phyloP scores from a whole-genome alignment of 108 stramenopile genomes.

The Cyclotella sp. region DNA sequence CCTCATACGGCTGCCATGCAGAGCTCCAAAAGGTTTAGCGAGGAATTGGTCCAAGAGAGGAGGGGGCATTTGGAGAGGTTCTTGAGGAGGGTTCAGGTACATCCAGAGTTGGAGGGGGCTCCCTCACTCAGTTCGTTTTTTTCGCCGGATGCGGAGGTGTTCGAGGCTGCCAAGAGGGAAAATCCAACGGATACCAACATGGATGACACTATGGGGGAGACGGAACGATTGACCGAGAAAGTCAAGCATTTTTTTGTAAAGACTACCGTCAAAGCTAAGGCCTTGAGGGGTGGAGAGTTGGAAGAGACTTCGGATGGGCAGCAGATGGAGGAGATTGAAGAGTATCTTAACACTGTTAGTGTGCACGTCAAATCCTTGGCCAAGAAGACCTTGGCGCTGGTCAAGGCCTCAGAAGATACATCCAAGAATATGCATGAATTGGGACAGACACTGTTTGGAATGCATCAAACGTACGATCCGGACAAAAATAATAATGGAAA shows the following conservation, averaged over 20 bases:
- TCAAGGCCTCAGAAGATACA: constrained; percentile 67
- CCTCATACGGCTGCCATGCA: constrained; percentile 83
- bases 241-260: constrained; percentile 68
- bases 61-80: constrained; percentile 80
- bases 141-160: constrained; percentile 69
- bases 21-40: constrained; percentile 67
- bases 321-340: constrained; percentile 68
- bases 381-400: constrained; percentile 76
- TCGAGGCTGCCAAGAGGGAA: constrained; percentile 66
- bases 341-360: constrained; percentile 72
- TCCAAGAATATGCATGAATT: constrained; percentile 80
- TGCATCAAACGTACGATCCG: constrained; percentile 58
- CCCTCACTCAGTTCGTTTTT: constrained; percentile 83
- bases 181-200: constrained; percentile 38
- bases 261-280: constrained; percentile 55
- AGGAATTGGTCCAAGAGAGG: constrained; percentile 81
- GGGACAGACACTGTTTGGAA: constrained; percentile 80
- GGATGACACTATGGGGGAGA: constrained; percentile 17
- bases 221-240: constrained; percentile 46
- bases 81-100: constrained; percentile 69
- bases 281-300: constrained; percentile 57
- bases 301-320: constrained; percentile 68
- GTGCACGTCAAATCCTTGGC: constrained; percentile 71
- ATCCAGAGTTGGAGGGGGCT: constrained; percentile 79
- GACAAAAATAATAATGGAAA: constrained; percentile 23